These are phyloP conservation scores for Aspergillus cristatus DNA, from an alignment of 495 filamentous ascomycete genomes.

Conservation along the genomic window DNA sequence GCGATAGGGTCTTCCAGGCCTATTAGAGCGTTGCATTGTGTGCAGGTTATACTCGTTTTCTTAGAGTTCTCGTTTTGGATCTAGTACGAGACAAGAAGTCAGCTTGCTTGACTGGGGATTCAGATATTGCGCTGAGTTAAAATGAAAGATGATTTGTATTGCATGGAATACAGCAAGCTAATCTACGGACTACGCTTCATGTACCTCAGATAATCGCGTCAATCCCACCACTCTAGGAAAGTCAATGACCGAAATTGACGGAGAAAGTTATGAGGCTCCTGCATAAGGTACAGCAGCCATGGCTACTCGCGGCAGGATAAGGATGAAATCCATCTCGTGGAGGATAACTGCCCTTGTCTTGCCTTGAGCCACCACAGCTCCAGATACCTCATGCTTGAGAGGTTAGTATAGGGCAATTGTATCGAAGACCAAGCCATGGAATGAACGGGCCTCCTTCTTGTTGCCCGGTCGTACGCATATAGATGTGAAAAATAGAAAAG, in stretches of 20 bases:
- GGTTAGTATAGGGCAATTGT: constrained; percentile 72
- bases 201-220: constrained; percentile 46
- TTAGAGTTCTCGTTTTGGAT: constrained; percentile 8
- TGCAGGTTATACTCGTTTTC: constrained; percentile 20
- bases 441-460: constrained; percentile 76
- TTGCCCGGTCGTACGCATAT: constrained; percentile 52
- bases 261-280: constrained; percentile 21
- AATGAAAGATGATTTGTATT: neutral
- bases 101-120: constrained; percentile 4
- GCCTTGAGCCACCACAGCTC: neutral
- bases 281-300: constrained; percentile 4
- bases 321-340: constrained; percentile 37
- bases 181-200: constrained; percentile 25
- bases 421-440: constrained; percentile 65
- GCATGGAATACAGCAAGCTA: neutral
- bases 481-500: constrained; percentile 2
- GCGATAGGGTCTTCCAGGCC: constrained; percentile 34
- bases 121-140: neutral
- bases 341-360: constrained; percentile 30
- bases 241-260: constrained; percentile 26
- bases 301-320: constrained; percentile 17
- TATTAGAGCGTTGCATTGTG: constrained; percentile 29
- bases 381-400: constrained; percentile 17
- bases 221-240: constrained; percentile 45
- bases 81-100: constrained; percentile 8